phyloP scores from a whole-genome alignment of 371 early-diverging fungal species.

The Fennellomyces sp. region DNA sequence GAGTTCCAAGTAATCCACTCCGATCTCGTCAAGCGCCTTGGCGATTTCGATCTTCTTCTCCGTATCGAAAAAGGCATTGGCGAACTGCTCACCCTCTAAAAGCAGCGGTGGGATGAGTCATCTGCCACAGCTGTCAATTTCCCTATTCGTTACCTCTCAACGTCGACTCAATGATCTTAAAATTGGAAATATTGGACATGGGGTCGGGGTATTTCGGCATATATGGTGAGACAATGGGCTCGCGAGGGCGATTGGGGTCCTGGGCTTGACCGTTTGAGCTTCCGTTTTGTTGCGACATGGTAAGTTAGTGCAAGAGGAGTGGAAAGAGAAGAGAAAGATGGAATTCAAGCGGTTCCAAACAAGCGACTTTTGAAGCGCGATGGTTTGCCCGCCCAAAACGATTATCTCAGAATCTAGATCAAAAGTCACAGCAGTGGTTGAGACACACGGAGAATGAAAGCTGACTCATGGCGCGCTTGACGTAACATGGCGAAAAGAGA shows the following conservation, averaged over 20 bases:
- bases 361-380: not conserved
- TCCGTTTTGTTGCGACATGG: slow-evolving; percentile 6
- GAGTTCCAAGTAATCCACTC: slow-evolving; percentile 95
- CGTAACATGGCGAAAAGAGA: no score
- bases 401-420: slow-evolving; percentile 6
- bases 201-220: slow-evolving; percentile 69
- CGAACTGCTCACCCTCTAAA: slow-evolving; percentile 95
- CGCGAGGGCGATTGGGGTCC: slow-evolving; percentile 17
- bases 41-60: slow-evolving; percentile 96
- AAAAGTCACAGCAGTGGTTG: not conserved
- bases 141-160: slow-evolving; percentile 63
- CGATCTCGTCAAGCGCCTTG: slow-evolving; percentile 92
- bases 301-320: not conserved
- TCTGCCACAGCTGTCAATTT: not conserved
- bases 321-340: slow-evolving; percentile 5
- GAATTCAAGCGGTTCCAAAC: not conserved
- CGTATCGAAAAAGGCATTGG: slow-evolving; percentile 93
- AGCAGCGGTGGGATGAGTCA: not conserved
- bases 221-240: slow-evolving; percentile 53
- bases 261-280: slow-evolving; percentile 1
- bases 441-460: not conserved
- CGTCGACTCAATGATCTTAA: slow-evolving; percentile 91
- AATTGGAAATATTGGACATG: slow-evolving; percentile 81
- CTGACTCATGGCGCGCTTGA: no score
- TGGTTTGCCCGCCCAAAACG: not conserved